These are phyloP conservation scores for Aureobasidium sp. DNA, from an alignment of 2,329 filamentous ascomycete genomes.

Conservation along the genomic window DNA sequence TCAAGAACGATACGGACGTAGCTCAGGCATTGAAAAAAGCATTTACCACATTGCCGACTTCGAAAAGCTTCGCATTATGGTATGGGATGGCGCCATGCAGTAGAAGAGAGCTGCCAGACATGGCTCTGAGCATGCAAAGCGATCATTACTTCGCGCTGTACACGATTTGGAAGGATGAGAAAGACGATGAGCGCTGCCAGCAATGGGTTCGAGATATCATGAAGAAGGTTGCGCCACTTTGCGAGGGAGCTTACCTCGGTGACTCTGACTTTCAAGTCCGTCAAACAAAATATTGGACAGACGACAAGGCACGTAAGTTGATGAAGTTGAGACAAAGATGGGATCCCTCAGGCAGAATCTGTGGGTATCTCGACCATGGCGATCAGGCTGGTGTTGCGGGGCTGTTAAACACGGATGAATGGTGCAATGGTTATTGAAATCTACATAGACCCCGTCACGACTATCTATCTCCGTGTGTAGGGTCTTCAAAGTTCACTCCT, in stretches of 20 bases:
- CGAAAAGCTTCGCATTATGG: constrained; percentile 44
- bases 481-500: too few species aligned
- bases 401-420: constrained; percentile 31
- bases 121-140: constrained; percentile 50
- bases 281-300: constrained; percentile 43
- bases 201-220: constrained; percentile 38
- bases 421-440: neutral
- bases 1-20: constrained; percentile 43
- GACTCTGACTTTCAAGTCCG: constrained; percentile 48
- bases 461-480: too few species aligned
- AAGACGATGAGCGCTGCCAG: constrained; percentile 40
- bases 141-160: constrained; percentile 53
- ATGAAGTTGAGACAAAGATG: constrained; percentile 39
- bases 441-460: too few species aligned
- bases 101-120: constrained; percentile 37
- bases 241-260: constrained; percentile 48
- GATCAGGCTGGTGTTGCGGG: constrained; percentile 39
- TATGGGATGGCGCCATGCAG: constrained; percentile 47
- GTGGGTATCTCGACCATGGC: constrained; percentile 42
- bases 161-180: constrained; percentile 42
- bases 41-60: constrained; percentile 43
- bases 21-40: constrained; percentile 38
- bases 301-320: constrained; percentile 36
- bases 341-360: constrained; percentile 38
- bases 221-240: constrained; percentile 33